Evolutionary conservation across 371 early-diverging fungal species (phyloP).

Genomic region (Apophysomyces ossiformis): DNA sequence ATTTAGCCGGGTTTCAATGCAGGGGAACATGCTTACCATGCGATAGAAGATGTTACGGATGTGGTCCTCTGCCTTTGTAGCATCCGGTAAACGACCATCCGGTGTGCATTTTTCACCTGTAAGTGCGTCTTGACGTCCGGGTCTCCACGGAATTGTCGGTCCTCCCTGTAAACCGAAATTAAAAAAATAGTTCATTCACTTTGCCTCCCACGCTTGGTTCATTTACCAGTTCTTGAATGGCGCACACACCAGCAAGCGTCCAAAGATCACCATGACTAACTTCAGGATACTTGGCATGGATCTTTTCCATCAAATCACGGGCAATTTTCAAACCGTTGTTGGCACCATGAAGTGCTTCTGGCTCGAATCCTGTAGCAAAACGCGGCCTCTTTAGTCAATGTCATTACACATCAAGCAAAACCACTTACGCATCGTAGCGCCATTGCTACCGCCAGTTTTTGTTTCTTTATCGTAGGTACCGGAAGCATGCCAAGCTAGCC

Average conservation of each 20-base stretch:
- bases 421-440: constrained; percentile 83
- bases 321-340: constrained; percentile 86
- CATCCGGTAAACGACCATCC: constrained; percentile 94
- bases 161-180: constrained; percentile 56
- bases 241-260: constrained; percentile 91
- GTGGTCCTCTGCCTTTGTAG: constrained; percentile 74
- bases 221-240: constrained; percentile 83
- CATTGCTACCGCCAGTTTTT: constrained; percentile 90
- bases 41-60: constrained; percentile 87
- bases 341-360: constrained; percentile 81
- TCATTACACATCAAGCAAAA: too few relatives aligned
- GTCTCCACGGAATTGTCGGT: constrained; percentile 85
- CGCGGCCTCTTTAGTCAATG: too few relatives aligned
- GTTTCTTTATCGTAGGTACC: constrained; percentile 87
- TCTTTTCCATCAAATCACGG: constrained; percentile 70
- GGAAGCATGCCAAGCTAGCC: constrained; percentile 93
- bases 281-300: constrained; percentile 78
- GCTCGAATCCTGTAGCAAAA: constrained; percentile 51
- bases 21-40: constrained; percentile 77
- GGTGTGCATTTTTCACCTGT: constrained; percentile 66
- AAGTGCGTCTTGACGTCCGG: constrained; percentile 79
- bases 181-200: not conserved
- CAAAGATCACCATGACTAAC: constrained; percentile 91
- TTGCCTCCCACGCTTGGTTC: not conserved
- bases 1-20: constrained; percentile 41